phyloP scores from a whole-genome alignment of 2,329 filamentous ascomycete genomes.

The Cordyceps cateniannulata region DNA sequence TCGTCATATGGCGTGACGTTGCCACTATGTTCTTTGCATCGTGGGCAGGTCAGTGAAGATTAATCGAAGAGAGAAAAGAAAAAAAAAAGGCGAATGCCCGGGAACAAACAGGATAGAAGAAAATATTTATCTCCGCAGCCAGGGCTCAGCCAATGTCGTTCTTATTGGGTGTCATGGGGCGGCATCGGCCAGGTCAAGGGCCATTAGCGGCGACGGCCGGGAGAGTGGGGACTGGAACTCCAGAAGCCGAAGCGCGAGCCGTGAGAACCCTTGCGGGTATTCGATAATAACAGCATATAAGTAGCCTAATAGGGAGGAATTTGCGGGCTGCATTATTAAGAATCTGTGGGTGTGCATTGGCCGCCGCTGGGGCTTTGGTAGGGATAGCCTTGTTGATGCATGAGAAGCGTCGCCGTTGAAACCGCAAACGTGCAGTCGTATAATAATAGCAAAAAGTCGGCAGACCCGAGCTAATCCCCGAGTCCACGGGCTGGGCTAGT shows the following conservation, averaged over 20 bases:
- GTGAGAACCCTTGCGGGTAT: conserved; percentile 1
- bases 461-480: conserved; percentile 3
- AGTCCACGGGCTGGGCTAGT: background rate
- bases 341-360: background rate
- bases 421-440: background rate
- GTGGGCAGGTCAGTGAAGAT: background rate
- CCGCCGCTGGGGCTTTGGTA: background rate
- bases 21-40: background rate
- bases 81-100: background rate
- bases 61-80: background rate
- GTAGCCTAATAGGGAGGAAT: background rate
- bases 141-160: background rate
- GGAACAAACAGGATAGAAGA: background rate
- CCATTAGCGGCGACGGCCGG: background rate
- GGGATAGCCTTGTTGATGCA: background rate
- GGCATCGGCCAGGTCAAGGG: background rate
- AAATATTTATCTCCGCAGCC: background rate
- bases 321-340: conserved; percentile 1
- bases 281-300: background rate
- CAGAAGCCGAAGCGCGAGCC: conserved; percentile 7
- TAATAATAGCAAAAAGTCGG: background rate
- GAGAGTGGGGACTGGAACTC: background rate
- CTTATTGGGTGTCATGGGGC: background rate
- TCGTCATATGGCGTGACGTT: background rate
- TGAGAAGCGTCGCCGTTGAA: background rate